phyloP scores from a whole-genome alignment of 805 yeast species.

The Saturnispora diversa region DNA sequence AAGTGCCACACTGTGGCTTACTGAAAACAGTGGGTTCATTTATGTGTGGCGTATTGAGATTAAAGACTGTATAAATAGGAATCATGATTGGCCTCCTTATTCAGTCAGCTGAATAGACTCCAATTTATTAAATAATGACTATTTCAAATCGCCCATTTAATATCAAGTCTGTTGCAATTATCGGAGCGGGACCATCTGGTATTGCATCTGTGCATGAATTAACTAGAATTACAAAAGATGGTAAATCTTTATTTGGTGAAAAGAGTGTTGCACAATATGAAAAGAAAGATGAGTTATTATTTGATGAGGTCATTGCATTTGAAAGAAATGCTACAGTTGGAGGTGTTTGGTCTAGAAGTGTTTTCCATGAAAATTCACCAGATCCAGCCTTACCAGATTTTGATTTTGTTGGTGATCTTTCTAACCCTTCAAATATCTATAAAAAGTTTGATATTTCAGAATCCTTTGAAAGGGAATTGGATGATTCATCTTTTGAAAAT shows the following conservation, averaged over 20 bases:
- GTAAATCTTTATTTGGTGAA: conserved; percentile 20
- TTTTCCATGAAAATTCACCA: conserved; percentile 11
- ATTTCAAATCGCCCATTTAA: conserved; percentile 3
- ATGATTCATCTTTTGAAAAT: conserved; percentile 27
- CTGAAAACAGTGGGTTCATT: too few species aligned
- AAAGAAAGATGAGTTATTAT: conserved; percentile 18
- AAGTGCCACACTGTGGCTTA: too few species aligned
- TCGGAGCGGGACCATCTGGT: conserved; percentile 39
- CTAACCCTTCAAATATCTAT: conserved; percentile 11
- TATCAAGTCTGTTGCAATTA: conserved; percentile 28
- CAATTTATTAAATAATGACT: conserved; percentile 13
- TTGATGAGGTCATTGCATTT: conserved; percentile 31
- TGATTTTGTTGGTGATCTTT: conserved; percentile 3
- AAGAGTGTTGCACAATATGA: conserved; percentile 10
- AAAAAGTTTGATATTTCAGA: conserved; percentile 9
- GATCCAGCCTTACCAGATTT: conserved; percentile 22
- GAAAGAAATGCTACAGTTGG: conserved; percentile 35
- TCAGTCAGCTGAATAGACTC: too few species aligned
- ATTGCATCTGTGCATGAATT: conserved; percentile 31
- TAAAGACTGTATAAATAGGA: too few species aligned
- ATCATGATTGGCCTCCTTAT: too few species aligned
- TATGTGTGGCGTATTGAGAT: too few species aligned
- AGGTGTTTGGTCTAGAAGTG: conserved; percentile 33
- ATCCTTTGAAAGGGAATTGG: conserved; percentile 17
- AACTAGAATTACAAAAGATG: conserved; percentile 25